phyloP scores from a whole-genome alignment of 805 yeast species.

The Millerozyma miso region DNA sequence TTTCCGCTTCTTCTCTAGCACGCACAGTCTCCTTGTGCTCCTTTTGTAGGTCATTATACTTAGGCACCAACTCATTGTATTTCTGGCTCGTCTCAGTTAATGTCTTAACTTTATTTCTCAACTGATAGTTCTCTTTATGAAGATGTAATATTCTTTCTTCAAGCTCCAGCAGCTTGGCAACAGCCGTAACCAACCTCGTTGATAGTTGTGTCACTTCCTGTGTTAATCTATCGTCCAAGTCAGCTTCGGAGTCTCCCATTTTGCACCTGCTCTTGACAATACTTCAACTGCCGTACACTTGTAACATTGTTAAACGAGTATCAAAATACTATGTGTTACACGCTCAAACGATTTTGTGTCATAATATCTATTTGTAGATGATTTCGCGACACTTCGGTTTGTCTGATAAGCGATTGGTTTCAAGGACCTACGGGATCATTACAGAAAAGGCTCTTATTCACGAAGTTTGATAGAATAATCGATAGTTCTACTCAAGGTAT shows the following conservation, averaged over 20 bases:
- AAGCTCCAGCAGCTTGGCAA: constrained; percentile 51
- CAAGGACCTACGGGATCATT: not conserved
- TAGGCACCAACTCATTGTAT: constrained; percentile 23
- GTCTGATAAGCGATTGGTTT: not conserved
- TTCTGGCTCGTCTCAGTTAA: constrained; percentile 17
- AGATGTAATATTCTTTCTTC: constrained; percentile 45
- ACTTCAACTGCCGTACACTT: not conserved
- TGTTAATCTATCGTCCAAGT: constrained; percentile 38
- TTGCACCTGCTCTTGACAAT: not conserved
- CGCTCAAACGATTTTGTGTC: not conserved
- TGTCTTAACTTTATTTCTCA: constrained; percentile 20
- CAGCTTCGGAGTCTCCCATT: not conserved
- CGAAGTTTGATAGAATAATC: too few species aligned
- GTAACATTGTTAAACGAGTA: not conserved
- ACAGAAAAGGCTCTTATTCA: not conserved
- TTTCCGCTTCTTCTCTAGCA: constrained; percentile 47
- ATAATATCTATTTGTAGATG: not conserved
- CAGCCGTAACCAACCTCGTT: constrained; percentile 57
- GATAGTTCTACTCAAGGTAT: too few species aligned
- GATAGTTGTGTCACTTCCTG: constrained; percentile 54
- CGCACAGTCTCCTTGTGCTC: constrained; percentile 15
- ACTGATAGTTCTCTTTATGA: constrained; percentile 31
- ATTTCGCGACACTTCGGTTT: not conserved
- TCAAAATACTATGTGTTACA: not conserved
- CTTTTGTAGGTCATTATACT: constrained; percentile 29